These are phyloP conservation scores for Nannochloropsis oceanica DNA, from an alignment of 108 stramenopile species.

Conservation along the genomic window DNA sequence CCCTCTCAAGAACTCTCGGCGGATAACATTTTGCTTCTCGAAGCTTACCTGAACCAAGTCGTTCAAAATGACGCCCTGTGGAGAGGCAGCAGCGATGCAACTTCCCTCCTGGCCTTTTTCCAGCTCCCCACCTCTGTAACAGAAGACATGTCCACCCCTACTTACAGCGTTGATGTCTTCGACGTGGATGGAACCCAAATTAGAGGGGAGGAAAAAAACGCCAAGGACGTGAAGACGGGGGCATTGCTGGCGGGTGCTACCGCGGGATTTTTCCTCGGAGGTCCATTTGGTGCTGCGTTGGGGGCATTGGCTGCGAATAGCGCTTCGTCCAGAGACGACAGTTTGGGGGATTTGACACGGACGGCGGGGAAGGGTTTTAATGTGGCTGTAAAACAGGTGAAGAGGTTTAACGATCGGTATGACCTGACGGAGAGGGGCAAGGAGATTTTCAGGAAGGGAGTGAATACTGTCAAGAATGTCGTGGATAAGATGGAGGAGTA, in stretches of 20 bases:
- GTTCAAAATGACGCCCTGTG: neutral
- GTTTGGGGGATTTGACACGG: neutral
- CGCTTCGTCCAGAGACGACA: neutral
- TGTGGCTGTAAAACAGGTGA: neutral
- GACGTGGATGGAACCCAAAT: neutral
- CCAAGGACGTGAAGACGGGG: neutral
- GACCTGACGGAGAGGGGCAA: neutral
- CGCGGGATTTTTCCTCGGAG: neutral
- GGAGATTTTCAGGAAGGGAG: neutral
- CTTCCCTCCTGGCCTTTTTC: neutral
- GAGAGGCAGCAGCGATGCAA: neutral
- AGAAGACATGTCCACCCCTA: neutral
- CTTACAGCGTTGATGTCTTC: neutral
- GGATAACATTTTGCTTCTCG: neutral
- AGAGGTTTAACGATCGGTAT: conserved; percentile 1
- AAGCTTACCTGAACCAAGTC: neutral
- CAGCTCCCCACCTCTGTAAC: neutral
- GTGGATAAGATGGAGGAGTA: conserved; percentile 2
- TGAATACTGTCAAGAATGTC: neutral
- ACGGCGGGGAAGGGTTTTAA: neutral
- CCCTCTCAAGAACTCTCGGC: neutral
- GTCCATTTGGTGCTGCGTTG: neutral
- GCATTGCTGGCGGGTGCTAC: neutral
- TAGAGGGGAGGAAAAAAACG: neutral
- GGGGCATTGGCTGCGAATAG: neutral